Conservation (phyloP, 2,329 filamentous ascomycete genomes). For the Penicillium sp. region DNA sequence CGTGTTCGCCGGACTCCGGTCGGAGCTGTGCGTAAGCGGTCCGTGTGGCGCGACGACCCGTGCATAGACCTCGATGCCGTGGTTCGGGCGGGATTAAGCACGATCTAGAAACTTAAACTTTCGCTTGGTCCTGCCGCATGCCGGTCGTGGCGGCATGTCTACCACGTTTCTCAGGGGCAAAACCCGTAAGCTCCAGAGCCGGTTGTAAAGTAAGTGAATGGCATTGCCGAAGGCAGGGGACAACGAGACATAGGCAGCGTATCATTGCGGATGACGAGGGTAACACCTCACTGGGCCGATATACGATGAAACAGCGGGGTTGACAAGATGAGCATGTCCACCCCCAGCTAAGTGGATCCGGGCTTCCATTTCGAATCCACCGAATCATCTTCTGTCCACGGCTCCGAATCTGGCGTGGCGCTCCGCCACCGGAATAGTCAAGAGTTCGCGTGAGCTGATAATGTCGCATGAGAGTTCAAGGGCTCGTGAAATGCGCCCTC, state of each 20-base stretch:
- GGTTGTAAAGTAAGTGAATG: neutral
- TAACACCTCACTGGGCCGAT: neutral
- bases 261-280: neutral
- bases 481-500: neutral
- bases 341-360: too few relatives aligned
- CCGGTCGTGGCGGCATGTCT: neutral
- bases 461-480: neutral
- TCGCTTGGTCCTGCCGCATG: neutral
- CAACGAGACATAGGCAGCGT: neutral
- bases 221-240: neutral
- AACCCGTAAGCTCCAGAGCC: neutral
- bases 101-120: neutral
- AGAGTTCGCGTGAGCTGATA: conserved; percentile 7
- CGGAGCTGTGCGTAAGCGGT: neutral
- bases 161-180: neutral
- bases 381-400: neutral
- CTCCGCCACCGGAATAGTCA: conserved; percentile 4
- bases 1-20: neutral
- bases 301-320: neutral
- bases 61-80: neutral
- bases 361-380: neutral
- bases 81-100: neutral
- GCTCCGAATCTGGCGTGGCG: neutral
- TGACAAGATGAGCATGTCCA: neutral
- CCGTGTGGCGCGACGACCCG: neutral